Base-by-base conservation (phyloP, 495 filamentous ascomycete species). In the Hypoxylon lenormandii region DNA sequence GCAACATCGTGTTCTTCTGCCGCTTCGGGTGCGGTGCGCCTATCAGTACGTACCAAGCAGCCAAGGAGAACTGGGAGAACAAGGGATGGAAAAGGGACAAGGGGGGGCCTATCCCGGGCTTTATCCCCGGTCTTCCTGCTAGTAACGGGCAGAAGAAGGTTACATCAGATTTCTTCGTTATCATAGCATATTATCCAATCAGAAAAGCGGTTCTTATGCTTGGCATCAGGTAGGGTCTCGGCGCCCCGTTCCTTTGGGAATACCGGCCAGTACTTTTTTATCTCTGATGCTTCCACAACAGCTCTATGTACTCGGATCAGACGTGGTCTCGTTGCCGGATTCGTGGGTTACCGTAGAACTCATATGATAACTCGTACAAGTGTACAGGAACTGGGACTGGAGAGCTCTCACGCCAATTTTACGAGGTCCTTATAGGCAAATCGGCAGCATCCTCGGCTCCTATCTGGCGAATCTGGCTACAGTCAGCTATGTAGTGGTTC, bases 151-250 rank as follows among this genome's bases (percentile, higher is more conserved):
- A 33, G 56, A 67, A 43, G 60, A 67, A 18, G 50, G 64, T 67
- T 67, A 50, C 64, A 55, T 60, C 56, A 60, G 55, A 55, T 19
- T 36, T 61, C 33, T 47, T 37, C 51, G 67, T 70, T 70, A 70
- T 70, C 67, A 57, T 38, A 21, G 23, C 23, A 7, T 16, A 64
- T 40, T 46, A 22, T 22, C 67, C 67, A 70, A 70, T 70, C 38
- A 57, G 50, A 19, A 18, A 4, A 0, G 0, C n/a, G 45, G 12
- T 5, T 15, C n/a, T 60, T 22, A 37, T 60, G n/a, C 13, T 56
- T 55, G 55, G 53, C 47, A 36, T 15, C 33, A 21, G 43, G 42
- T 52, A 56, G 16, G n/a, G 38, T 30, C 28, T 58, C 28, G 52
- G 45, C 28, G 36, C 58, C 16, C 58, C 59, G 23, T 58, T 59